Percentiles rank a stretch among this genome's conserved stretches.
Evolutionary conservation across 371 early-diverging fungal species (phyloP).

Genomic region (Gilbertella persicaria): DNA sequence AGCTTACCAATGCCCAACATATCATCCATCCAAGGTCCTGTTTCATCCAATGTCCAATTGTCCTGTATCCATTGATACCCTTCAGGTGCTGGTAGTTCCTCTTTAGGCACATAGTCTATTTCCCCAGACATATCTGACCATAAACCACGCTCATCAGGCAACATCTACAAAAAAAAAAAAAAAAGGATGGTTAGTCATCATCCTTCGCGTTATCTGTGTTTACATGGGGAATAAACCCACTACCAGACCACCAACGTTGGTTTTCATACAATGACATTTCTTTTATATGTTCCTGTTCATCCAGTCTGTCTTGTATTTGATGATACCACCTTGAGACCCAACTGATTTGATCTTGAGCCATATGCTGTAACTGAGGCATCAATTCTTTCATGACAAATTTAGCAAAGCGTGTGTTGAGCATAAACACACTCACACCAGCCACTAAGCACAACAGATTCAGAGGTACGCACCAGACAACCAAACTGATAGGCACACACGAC

Average conservation of each 20-base stretch:
- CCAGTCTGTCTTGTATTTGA: slow-evolving; percentile 28
- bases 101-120: slow-evolving; percentile 26
- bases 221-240: slow-evolving; percentile 42
- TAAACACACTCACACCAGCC: slow-evolving; percentile 32
- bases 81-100: slow-evolving; percentile 38
- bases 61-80: slow-evolving; percentile 48
- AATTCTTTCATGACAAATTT: slow-evolving; percentile 36
- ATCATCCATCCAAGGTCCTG: slow-evolving; percentile 51
- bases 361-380: slow-evolving; percentile 28
- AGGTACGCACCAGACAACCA: slow-evolving; percentile 34
- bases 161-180: slow-evolving; percentile 7
- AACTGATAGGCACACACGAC: slow-evolving; percentile 4
- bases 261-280: slow-evolving; percentile 48
- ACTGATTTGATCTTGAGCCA: slow-evolving; percentile 22
- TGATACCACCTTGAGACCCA: slow-evolving; percentile 18
- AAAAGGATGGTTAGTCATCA: too few species aligned
- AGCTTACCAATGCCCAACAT: slow-evolving; percentile 37
- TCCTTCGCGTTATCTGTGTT: too few species aligned
- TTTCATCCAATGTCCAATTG: slow-evolving; percentile 43
- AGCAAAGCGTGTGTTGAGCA: slow-evolving; percentile 43
- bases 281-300: slow-evolving; percentile 19
- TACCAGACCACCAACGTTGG: slow-evolving; percentile 48
- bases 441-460: slow-evolving; percentile 26
- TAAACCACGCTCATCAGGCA: slow-evolving; percentile 24
- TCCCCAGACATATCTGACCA: slow-evolving; percentile 48